A percentile compares a stretch with the other conserved stretches of the same genome.
Evolutionary conservation across 805 yeast species (phyloP).

Genomic region (Candida xyloterini): DNA sequence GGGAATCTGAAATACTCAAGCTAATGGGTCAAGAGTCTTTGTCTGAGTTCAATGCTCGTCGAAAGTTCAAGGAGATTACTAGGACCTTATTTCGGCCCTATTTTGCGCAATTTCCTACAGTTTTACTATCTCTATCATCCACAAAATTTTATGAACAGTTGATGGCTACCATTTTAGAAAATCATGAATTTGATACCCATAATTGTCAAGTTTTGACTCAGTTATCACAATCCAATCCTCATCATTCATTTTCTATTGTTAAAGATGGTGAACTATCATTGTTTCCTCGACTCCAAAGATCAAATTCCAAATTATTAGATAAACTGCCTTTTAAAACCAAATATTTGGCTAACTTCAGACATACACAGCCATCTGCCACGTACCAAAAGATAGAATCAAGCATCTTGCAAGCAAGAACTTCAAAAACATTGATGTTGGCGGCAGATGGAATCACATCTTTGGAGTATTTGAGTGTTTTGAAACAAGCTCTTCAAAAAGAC

Average conservation of each 20-base stretch:
- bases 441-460: conserved; percentile 24
- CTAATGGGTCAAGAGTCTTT: conserved; percentile 1
- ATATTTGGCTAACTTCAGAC: neutral
- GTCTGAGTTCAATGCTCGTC: conserved; percentile 3
- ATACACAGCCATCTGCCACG: neutral
- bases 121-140: neutral
- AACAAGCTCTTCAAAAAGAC: conserved; percentile 12
- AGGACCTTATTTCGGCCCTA: conserved; percentile 22
- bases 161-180: neutral
- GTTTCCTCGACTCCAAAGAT: neutral
- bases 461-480: conserved; percentile 26
- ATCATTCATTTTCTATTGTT: neutral
- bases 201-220: neutral
- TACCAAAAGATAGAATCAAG: neutral
- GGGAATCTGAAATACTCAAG: conserved; percentile 21
- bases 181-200: neutral
- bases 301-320: neutral
- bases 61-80: conserved; percentile 19
- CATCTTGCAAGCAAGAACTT: neutral
- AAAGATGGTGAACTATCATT: neutral
- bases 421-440: conserved; percentile 22
- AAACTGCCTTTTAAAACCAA: neutral
- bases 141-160: conserved; percentile 1
- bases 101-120: neutral
- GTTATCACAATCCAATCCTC: neutral